Conservation (phyloP, 495 filamentous ascomycete species). For the Tuber microsphaerosporum region DNA sequence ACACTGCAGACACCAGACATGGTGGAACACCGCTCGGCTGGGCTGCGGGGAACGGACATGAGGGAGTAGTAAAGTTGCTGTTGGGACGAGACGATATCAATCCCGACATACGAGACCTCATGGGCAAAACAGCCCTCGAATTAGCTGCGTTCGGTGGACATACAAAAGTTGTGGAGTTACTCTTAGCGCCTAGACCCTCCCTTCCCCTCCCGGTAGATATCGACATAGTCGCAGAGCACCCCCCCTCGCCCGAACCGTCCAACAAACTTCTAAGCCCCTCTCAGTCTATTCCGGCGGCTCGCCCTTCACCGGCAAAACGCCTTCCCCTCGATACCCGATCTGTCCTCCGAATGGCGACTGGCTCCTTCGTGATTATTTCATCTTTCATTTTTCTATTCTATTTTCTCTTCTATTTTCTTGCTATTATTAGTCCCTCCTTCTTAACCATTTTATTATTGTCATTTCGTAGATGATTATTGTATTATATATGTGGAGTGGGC, state of each 20-base stretch:
- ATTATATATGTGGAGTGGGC: neutral
- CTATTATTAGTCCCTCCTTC: neutral
- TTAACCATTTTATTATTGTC: neutral
- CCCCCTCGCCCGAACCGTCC: neutral
- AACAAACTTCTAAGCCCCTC: neutral
- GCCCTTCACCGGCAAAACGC: neutral
- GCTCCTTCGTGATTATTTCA: neutral
- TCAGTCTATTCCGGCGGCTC: too few species aligned
- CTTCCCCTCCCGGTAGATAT: neutral
- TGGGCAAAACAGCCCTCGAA: too few species aligned
- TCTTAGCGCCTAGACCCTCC: too few species aligned
- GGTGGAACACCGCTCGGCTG: too few species aligned
- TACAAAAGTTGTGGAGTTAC: too few species aligned
- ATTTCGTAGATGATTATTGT: neutral
- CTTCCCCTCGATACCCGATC: neutral
- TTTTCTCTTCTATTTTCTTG: too few species aligned
- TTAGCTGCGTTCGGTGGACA: too few species aligned
- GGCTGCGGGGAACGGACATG: too few species aligned
- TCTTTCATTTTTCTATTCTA: neutral
- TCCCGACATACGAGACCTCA: too few species aligned
- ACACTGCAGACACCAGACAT: too few species aligned
- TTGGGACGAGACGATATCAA: too few species aligned
- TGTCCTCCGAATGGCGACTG: neutral
- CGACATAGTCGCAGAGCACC: neutral
- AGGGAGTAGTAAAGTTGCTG: too few species aligned